Evolutionary conservation across 2,329 filamentous ascomycete genomes (phyloP).

Genomic region (Cladobotryum mycophilum): DNA sequence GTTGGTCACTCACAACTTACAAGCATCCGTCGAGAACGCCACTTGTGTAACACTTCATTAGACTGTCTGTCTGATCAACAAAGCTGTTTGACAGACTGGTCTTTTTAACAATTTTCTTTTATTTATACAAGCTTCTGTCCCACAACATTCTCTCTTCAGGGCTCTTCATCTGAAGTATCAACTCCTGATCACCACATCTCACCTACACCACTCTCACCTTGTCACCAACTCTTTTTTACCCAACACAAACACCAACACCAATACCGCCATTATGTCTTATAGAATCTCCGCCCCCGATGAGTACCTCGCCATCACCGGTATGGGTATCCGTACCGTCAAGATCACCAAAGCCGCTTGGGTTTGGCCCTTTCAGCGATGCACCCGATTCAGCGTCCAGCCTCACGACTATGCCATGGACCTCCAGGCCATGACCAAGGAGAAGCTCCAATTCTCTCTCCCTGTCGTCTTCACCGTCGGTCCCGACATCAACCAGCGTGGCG

Average conservation of each 20-base stretch:
- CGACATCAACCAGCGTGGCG: slow-evolving; percentile 57
- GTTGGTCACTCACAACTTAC: too few species aligned
- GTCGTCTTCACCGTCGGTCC: slow-evolving; percentile 84
- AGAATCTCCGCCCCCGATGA: slow-evolving; percentile 68
- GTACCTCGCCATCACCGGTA: slow-evolving; percentile 83
- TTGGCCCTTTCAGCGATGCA: slow-evolving; percentile 62
- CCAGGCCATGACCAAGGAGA: slow-evolving; percentile 85
- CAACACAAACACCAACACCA: neutral
- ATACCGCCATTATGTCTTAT: slow-evolving; percentile 48
- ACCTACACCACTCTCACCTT: neutral
- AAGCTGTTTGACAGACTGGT: too few species aligned
- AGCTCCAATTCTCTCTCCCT: slow-evolving; percentile 73
- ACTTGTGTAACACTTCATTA: too few species aligned
- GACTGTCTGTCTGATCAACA: too few species aligned
- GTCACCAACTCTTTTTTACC: slow-evolving; percentile 1
- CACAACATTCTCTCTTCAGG: too few species aligned
- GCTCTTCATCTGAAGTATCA: too few species aligned
- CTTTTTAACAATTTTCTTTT: too few species aligned
- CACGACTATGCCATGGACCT: slow-evolving; percentile 79
- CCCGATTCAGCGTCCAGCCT: slow-evolving; percentile 59
- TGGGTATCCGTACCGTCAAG: slow-evolving; percentile 64
- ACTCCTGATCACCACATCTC: too few species aligned
- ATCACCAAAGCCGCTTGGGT: slow-evolving; percentile 75
- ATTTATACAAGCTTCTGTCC: too few species aligned
- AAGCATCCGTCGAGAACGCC: too few species aligned